Conservation (phyloP, 78 protist species). For the Pelomyxa schiedti region DNA sequence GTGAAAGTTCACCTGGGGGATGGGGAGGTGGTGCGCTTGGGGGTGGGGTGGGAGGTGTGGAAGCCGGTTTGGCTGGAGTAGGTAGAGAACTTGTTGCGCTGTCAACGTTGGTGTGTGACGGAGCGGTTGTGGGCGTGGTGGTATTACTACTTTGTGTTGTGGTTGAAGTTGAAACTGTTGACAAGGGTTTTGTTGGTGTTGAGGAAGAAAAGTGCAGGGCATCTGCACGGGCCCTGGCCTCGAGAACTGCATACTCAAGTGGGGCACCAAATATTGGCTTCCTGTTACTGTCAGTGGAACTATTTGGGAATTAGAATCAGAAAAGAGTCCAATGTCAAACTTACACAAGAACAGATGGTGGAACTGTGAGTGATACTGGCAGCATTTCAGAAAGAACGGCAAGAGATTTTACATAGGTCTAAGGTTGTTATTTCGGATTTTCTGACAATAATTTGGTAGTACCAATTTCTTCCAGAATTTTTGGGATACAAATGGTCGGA, state of each 20-base stretch:
- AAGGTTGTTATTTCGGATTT: neutral
- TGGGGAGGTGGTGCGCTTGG: too few relatives aligned
- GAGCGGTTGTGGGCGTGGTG: conserved; percentile 23
- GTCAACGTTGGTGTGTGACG: neutral
- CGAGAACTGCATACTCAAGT: conserved; percentile 19
- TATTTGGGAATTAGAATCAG: neutral
- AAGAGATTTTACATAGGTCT: conserved; percentile 14
- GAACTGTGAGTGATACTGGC: conserved; percentile 18
- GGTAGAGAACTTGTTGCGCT: neutral
- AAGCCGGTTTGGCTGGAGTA: too few relatives aligned
- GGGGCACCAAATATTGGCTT: conserved; percentile 35
- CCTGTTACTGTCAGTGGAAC: conserved; percentile 8
- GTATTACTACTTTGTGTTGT: conserved; percentile 13
- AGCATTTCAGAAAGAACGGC: conserved; percentile 13
- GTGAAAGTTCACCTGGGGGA: too few relatives aligned
- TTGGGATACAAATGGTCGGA: conserved; percentile 30
- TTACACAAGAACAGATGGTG: conserved; percentile 17
- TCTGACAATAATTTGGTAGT: neutral
- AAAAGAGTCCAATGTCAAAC: neutral
- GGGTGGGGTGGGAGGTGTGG: too few relatives aligned
- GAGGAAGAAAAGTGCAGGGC: conserved; percentile 17
- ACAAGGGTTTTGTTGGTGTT: conserved; percentile 10
- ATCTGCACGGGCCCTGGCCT: conserved; percentile 16
- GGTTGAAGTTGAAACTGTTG: conserved; percentile 19
- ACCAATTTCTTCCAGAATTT: conserved; percentile 30